Base-by-base conservation (phyloP, 352 stramenopile species). In the Phytophthora niederhauseri region DNA sequence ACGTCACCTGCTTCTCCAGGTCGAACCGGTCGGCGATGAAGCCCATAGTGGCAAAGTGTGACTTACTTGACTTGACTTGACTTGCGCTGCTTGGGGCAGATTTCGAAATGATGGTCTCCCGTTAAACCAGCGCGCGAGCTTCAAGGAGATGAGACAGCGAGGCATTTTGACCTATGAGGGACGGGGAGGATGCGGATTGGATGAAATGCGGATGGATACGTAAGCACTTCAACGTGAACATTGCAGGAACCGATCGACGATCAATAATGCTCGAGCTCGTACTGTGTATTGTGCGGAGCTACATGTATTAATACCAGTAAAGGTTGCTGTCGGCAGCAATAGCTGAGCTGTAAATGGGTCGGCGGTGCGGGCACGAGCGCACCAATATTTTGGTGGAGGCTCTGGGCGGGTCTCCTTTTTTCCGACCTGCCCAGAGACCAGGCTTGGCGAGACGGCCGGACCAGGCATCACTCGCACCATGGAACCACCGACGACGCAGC, bases 1-100 rank as follows among this genome's bases (percentile, higher is more conserved):
- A 97, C 31, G 76, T 78, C 28, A 97, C 66, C 55, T 95, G 87
- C 68, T 94, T 92, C 74, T 96, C 89, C 59, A 96, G 74, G 66
- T 93, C 66, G 67, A 95, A 95, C 57, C 87, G 86, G 48, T 93
- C 82, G 0, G 65, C 50, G 60, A 89, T 64, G 49, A 78, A 75
- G n/a, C 67, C 72, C 75, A 77, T 81, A 24, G 6, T 46, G 50
- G 31, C 26, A 28, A 11, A 2, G 20, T 20, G 4, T 45, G 34
- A 57, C 48, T 59, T 57, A 4, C 14, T 52, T 8, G 24, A 4
- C 3, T 41, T n/a, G 28, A 9, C 6, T 41, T 17, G 31, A 38
- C 31, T 38, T 38, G 31, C 31, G 7, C 6, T 38, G 34, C 34
- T 41, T 15, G 36, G 12, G 62, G 41, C 8, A 6, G 51, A 75